Percentiles rank a stretch among this genome's conserved stretches.
Evolutionary conservation across 2,329 filamentous ascomycete species (phyloP).

Genomic region (Xylariomycetidae sp.): DNA sequence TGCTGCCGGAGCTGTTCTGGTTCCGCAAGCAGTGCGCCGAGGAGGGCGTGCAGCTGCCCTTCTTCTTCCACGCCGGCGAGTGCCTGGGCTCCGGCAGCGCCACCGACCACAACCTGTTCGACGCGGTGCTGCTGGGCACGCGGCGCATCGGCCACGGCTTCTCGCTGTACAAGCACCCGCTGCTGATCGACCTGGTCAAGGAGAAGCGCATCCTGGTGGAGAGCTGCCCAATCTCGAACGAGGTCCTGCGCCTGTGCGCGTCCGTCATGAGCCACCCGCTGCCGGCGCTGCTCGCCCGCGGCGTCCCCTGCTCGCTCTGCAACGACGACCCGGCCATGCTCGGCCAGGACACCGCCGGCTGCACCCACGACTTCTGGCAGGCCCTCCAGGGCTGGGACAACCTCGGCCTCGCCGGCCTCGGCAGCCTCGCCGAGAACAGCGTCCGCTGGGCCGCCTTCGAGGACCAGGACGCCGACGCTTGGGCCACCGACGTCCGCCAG

Average conservation of each 20-base stretch:
- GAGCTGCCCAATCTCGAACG: conserved; percentile 86
- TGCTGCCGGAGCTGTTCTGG: conserved; percentile 85
- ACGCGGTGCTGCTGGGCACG: conserved; percentile 80
- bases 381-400: conserved; percentile 88
- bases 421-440: conserved; percentile 85
- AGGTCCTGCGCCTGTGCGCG: conserved; percentile 72
- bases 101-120: conserved; percentile 77
- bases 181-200: conserved; percentile 82
- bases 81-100: conserved; percentile 71
- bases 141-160: conserved; percentile 86
- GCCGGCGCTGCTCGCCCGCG: conserved; percentile 76
- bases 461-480: conserved; percentile 65
- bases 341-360: conserved; percentile 72
- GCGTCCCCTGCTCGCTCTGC: conserved; percentile 75
- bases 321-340: conserved; percentile 90
- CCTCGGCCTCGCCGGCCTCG: conserved; percentile 79
- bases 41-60: conserved; percentile 76
- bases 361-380: conserved; percentile 94
- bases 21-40: conserved; percentile 80
- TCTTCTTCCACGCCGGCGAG: conserved; percentile 95
- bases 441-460: conserved; percentile 86
- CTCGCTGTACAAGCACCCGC: conserved; percentile 83
- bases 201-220: conserved; percentile 85
- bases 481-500: conserved; percentile 66
- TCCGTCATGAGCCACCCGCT: conserved; percentile 74